Conservation (phyloP, 495 filamentous ascomycete genomes). For the Aspergillus bridgeri region DNA sequence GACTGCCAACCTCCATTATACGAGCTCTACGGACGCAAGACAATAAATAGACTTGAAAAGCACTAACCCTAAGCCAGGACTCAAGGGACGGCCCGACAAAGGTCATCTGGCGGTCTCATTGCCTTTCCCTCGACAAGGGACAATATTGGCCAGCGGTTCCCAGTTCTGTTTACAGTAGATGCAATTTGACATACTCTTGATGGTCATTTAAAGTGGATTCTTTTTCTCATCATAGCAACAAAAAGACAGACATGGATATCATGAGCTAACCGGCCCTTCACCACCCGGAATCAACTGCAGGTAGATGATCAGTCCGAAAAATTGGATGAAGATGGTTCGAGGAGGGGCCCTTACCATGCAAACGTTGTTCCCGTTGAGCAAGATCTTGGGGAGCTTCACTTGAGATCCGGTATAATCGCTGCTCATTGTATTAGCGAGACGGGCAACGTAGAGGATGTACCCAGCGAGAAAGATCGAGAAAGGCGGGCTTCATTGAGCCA, state of each 20-base stretch:
- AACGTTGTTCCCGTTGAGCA: conserved; percentile 98
- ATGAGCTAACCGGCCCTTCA: conserved; percentile 59
- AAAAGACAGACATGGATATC: conserved; percentile 10
- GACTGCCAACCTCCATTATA: no score
- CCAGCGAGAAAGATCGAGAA: no score
- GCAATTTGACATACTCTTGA: conserved; percentile 16
- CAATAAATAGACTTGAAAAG: no score
- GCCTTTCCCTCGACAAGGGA: not conserved
- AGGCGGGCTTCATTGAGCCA: no score
- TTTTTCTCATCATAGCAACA: conserved; percentile 26
- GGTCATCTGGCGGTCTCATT: not conserved
- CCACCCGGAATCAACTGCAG: conserved; percentile 81
- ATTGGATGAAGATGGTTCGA: not conserved
- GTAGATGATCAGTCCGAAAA: conserved; percentile 10
- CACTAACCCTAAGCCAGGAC: no score
- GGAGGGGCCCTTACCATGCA: conserved; percentile 78
- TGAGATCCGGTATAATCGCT: conserved; percentile 88
- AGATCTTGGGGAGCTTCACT: conserved; percentile 84
- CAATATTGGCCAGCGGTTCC: not conserved
- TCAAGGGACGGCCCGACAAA: no score
- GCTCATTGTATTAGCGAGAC: not conserved
- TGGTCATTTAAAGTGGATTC: conserved; percentile 34
- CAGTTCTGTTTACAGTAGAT: conserved; percentile 10
- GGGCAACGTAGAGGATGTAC: no score
- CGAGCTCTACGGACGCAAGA: no score